These are phyloP conservation scores for Abelmoschus esculentus DNA, from an alignment of 345 rosid genomes.

Conservation along the genomic window DNA sequence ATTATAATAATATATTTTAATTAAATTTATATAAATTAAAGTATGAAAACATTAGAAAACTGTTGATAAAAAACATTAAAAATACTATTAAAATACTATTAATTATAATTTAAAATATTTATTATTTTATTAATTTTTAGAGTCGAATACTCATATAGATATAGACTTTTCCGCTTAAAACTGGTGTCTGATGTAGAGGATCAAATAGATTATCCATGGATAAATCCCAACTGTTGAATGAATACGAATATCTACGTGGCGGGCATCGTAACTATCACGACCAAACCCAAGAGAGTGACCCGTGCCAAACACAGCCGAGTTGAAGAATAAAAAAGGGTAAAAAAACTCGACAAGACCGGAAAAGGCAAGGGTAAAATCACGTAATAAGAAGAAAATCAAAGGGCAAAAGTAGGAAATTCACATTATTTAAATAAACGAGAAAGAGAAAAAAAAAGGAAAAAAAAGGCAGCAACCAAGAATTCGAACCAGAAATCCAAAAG, in stretches of 20 bases:
- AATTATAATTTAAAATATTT: too few relatives aligned
- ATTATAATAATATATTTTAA: too few relatives aligned
- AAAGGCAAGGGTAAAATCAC: neutral
- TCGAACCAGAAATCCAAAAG: constrained; percentile 20
- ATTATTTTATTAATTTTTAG: too few relatives aligned
- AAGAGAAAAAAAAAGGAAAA: neutral
- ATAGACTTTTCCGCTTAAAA: neutral
- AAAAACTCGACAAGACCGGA: constrained; percentile 6
- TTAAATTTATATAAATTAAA: too few relatives aligned
- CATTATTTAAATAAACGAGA: constrained; percentile 27
- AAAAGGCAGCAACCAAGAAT: constrained; percentile 13
- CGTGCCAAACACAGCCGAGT: neutral
- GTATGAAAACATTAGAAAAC: too few relatives aligned
- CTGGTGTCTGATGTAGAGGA: neutral
- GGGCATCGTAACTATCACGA: neutral
- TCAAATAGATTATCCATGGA: neutral
- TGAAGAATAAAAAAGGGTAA: neutral
- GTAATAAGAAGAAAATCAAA: constrained; percentile 14
- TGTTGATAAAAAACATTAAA: too few relatives aligned
- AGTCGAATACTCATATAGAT: too few relatives aligned
- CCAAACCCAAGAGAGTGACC: constrained; percentile 8
- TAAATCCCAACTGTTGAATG: neutral
- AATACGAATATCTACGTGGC: neutral
- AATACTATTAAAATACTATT: neutral
- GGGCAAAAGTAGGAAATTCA: constrained; percentile 6